Conservation (phyloP, 176 grass and related monocot genomes). For the Coix lacrymajobi region DNA sequence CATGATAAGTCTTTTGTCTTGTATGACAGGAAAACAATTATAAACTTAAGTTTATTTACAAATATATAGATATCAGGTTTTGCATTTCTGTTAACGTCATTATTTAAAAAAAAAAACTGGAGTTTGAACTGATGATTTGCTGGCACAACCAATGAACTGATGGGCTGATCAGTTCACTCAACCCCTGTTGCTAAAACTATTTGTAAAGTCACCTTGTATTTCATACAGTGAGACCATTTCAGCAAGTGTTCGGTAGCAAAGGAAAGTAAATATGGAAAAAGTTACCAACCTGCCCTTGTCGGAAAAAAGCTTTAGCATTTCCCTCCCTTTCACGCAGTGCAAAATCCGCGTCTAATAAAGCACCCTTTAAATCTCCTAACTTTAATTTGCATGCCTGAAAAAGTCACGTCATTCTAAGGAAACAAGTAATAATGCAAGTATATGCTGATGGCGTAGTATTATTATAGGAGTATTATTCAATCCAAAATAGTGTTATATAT, state of each 20-base stretch:
- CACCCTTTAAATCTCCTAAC: constrained; percentile 80
- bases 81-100: background rate
- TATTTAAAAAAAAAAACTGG: background rate
- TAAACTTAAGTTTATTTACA: background rate
- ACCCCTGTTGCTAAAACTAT: background rate
- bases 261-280: background rate
- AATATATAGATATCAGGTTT: background rate
- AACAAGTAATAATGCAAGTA: constrained; percentile 1
- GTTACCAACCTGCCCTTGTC: constrained; percentile 89
- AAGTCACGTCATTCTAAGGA: constrained; percentile 11
- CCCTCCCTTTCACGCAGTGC: constrained; percentile 89
- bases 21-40: background rate
- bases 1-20: background rate
- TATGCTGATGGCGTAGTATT: background rate
- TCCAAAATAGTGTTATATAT: background rate
- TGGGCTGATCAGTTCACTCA: background rate
- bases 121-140: background rate
- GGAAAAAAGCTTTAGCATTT: constrained; percentile 98
- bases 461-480: background rate
- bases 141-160: background rate
- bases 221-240: background rate
- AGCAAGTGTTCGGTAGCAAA: background rate
- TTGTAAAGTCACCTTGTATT: background rate
- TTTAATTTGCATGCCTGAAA: constrained; percentile 93
- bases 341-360: constrained; percentile 97